These are phyloP conservation scores for Lepidium campestre DNA, from an alignment of 441 rosid genomes.

Conservation along the genomic window DNA sequence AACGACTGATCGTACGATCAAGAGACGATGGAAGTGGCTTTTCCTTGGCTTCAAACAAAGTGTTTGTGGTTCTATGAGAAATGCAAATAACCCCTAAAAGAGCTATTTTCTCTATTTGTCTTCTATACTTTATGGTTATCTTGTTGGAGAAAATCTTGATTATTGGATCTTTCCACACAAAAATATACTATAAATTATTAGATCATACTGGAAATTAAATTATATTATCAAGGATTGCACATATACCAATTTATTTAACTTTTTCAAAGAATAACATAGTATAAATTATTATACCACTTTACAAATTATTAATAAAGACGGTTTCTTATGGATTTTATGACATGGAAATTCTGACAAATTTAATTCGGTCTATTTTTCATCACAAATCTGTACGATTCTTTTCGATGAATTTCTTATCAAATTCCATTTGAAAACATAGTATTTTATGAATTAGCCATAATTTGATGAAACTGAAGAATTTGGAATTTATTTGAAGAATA, in stretches of 20 bases:
- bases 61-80: conserved; percentile 15
- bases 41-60: conserved; percentile 9
- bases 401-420: too few species aligned
- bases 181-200: background rate
- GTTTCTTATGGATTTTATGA: too few species aligned
- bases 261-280: too few species aligned
- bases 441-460: too few species aligned
- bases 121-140: background rate
- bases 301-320: too few species aligned
- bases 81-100: background rate
- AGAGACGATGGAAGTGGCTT: conserved; percentile 18
- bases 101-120: background rate
- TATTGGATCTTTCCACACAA: background rate
- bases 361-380: too few species aligned
- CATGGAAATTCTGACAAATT: too few species aligned
- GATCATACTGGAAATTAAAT: background rate
- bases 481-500: background rate
- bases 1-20: background rate
- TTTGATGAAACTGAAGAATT: background rate
- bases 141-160: background rate
- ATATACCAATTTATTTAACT: too few species aligned
- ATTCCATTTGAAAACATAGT: too few species aligned
- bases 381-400: too few species aligned
- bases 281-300: too few species aligned
- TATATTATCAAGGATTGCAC: background rate